phyloP scores from a whole-genome alignment of 805 yeast species.

The Candida insectalens region DNA sequence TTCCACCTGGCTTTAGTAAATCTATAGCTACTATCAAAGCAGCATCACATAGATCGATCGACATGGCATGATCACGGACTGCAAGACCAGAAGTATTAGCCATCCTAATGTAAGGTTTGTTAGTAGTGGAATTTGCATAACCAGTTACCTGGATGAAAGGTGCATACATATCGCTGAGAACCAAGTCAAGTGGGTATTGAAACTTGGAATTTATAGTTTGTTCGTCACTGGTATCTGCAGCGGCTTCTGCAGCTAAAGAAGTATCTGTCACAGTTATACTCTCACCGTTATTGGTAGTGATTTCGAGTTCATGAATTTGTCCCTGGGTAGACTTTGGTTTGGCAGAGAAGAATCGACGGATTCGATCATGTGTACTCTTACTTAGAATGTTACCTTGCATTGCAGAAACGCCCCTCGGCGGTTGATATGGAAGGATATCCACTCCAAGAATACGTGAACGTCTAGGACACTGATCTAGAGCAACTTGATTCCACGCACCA shows the following conservation, averaged over 20 bases:
- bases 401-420: conserved; percentile 71
- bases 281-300: conserved; percentile 5
- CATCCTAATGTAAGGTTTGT: conserved; percentile 82
- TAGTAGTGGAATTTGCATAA: conserved; percentile 56
- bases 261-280: conserved; percentile 5
- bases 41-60: conserved; percentile 90
- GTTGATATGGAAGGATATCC: conserved; percentile 68
- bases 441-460: conserved; percentile 64
- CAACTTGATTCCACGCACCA: conserved; percentile 92
- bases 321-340: conserved; percentile 5
- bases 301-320: conserved; percentile 10
- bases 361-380: conserved; percentile 46
- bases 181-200: conserved; percentile 53
- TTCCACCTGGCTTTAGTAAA: conserved; percentile 61
- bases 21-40: conserved; percentile 71
- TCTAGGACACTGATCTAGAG: conserved; percentile 40
- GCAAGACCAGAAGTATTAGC: conserved; percentile 81
- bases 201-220: conserved; percentile 2
- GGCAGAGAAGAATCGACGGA: conserved; percentile 40
- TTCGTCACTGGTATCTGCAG: conserved; percentile 2
- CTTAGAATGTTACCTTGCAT: conserved; percentile 86
- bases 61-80: conserved; percentile 70
- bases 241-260: conserved; percentile 6
- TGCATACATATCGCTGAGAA: conserved; percentile 78
- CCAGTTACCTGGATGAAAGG: conserved; percentile 44